Evolutionary conservation across 1,284 basidiomycete genomes (phyloP).

Genomic region (Wolfiporia cocos): DNA sequence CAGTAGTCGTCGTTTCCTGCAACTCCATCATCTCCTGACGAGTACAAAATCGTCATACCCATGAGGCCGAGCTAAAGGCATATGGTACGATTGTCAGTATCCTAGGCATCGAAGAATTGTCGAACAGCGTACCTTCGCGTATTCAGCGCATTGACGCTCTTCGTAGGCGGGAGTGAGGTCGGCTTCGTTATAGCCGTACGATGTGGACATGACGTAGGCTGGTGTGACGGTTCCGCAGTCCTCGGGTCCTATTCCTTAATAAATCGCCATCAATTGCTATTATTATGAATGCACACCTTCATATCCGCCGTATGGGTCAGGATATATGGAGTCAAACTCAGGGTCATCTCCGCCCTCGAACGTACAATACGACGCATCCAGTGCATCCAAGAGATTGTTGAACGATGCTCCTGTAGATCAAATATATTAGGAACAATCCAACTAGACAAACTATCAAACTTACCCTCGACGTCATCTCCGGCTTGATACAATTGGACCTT

Average conservation of each 20-base stretch:
- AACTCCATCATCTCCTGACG: constrained; percentile 45
- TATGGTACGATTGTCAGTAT: background rate
- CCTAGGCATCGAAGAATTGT: background rate
- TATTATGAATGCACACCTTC: constrained; percentile 15
- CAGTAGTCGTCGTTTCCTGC: constrained; percentile 30
- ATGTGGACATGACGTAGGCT: constrained; percentile 36
- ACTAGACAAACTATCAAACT: too few relatives aligned
- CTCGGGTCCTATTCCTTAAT: constrained; percentile 17
- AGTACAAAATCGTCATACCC: constrained; percentile 43
- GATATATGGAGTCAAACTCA: constrained; percentile 14
- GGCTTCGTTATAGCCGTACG: constrained; percentile 34
- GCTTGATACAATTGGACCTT: constrained; percentile 27
- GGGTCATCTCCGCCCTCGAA: constrained; percentile 12
- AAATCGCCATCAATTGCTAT: background rate
- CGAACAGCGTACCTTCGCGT: constrained; percentile 31
- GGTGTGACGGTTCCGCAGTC: constrained; percentile 33
- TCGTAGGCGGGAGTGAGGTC: constrained; percentile 31
- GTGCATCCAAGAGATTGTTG: constrained; percentile 11
- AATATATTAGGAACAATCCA: too few relatives aligned
- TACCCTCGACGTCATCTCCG: constrained; percentile 16
- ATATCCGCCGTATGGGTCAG: constrained; percentile 31
- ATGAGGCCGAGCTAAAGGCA: constrained; percentile 1
- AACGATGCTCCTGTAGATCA: constrained; percentile 12
- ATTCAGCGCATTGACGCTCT: constrained; percentile 37
- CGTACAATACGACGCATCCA: constrained; percentile 13